Conservation (phyloP, 495 filamentous ascomycete genomes). For the Terfezia claveryi region DNA sequence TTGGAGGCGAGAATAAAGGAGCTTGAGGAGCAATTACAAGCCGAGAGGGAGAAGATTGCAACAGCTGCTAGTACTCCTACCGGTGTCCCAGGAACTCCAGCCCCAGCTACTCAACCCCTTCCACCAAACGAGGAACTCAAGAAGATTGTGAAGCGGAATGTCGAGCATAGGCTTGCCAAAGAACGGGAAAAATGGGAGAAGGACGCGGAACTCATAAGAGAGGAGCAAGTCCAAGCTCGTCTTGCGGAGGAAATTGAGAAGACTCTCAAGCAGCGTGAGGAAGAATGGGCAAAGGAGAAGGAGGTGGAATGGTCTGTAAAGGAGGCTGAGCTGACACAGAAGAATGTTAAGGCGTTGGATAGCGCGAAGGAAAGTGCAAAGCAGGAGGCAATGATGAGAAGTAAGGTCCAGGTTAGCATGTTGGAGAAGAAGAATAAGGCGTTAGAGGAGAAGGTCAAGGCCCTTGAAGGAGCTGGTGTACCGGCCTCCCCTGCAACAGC, state of each 20-base stretch:
- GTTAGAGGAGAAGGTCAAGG: slow-evolving; percentile 46
- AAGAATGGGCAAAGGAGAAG: slow-evolving; percentile 21
- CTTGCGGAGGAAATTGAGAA: slow-evolving; percentile 21
- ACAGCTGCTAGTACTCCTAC: slow-evolving; percentile 11
- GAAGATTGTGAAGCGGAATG: slow-evolving; percentile 16
- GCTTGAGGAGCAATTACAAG: slow-evolving; percentile 6
- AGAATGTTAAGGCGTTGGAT: slow-evolving; percentile 27
- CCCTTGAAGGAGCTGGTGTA: slow-evolving; percentile 37
- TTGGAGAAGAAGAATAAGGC: slow-evolving; percentile 43
- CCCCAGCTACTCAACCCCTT: slow-evolving; percentile 4
- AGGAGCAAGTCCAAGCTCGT: slow-evolving; percentile 29
- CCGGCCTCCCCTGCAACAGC: background rate
- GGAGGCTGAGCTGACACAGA: slow-evolving; percentile 23
- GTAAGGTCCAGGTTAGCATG: slow-evolving; percentile 59
- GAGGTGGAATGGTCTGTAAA: slow-evolving; percentile 18
- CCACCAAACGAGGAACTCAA: slow-evolving; percentile 15
- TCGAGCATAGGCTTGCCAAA: slow-evolving; percentile 16
- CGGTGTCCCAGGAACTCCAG: slow-evolving; percentile 8
- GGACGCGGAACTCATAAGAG: slow-evolving; percentile 30
- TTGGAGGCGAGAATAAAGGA: slow-evolving; percentile 15
- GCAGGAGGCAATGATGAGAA: slow-evolving; percentile 38
- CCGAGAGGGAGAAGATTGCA: slow-evolving; percentile 10
- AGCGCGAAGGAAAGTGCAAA: slow-evolving; percentile 33
- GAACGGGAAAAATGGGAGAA: slow-evolving; percentile 13
- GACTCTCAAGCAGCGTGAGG: slow-evolving; percentile 11